phyloP scores from a whole-genome alignment of 2,329 filamentous ascomycete species.

The Neofusicoccum laricinum region DNA sequence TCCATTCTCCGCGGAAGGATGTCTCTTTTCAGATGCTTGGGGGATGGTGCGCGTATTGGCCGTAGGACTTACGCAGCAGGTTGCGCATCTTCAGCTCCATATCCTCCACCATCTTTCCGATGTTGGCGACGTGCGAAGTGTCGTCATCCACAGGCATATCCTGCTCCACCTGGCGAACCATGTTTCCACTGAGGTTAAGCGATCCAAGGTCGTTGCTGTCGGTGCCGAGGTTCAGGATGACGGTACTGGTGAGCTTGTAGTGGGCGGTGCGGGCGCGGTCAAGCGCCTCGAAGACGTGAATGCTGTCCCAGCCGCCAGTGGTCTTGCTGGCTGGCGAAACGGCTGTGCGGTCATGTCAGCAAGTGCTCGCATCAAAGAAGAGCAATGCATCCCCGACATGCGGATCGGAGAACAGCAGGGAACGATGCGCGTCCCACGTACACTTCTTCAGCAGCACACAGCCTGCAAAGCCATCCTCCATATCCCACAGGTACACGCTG shows the following conservation, averaged over 20 bases:
- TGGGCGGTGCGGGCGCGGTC: conserved; percentile 88
- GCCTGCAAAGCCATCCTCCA: conserved; percentile 96
- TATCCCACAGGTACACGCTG: conserved; percentile 96
- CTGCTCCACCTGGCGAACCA: conserved; percentile 94
- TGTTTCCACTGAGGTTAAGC: conserved; percentile 93
- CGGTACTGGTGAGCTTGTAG: conserved; percentile 96
- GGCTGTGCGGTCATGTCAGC: conserved; percentile 47
- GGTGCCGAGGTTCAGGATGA: conserved; percentile 83
- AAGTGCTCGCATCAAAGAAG: background rate
- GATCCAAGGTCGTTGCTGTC: conserved; percentile 71
- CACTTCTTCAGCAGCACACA: conserved; percentile 95
- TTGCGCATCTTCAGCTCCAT: conserved; percentile 99
- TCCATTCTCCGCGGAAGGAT: too few relatives aligned
- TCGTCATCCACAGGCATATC: conserved; percentile 88
- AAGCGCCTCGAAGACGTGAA: conserved; percentile 96
- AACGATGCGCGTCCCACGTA: conserved; percentile 41
- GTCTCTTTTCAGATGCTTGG: too few relatives aligned
- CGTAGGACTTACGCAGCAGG: conserved; percentile 52
- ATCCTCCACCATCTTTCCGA: conserved; percentile 90
- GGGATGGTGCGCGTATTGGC: background rate
- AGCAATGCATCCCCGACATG: background rate
- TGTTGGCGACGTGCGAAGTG: conserved; percentile 91
- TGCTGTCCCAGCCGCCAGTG: conserved; percentile 91
- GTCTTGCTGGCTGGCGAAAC: conserved; percentile 63
- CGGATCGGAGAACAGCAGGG: background rate